phyloP scores from a whole-genome alignment of 495 filamentous ascomycete genomes.

The Penicillium canescens region DNA sequence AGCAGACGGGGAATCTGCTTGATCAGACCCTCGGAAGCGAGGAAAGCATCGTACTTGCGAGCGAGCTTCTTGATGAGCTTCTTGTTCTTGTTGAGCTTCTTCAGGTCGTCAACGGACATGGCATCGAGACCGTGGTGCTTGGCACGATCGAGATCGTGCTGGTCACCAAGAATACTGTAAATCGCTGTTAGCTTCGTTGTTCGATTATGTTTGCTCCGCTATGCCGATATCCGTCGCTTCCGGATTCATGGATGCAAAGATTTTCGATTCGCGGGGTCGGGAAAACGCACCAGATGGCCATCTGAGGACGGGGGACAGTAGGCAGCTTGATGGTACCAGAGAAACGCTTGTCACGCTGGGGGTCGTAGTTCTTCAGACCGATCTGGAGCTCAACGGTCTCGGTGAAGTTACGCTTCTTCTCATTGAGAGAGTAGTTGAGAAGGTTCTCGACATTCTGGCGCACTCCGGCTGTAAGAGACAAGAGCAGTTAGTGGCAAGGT shows the following conservation, averaged over 20 bases:
- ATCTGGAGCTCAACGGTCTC: conserved; percentile 92
- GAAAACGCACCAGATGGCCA: conserved; percentile 79
- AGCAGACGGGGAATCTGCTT: conserved; percentile 99
- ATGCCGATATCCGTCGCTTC: neutral
- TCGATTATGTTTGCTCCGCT: neutral
- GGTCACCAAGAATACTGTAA: conserved; percentile 89
- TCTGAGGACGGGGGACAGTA: conserved; percentile 84
- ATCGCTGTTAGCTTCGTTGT: neutral
- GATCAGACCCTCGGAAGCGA: conserved; percentile 93
- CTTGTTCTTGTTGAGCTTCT: conserved; percentile 99
- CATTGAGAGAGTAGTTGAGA: conserved; percentile 90
- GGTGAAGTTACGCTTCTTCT: conserved; percentile 99
- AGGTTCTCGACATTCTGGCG: conserved; percentile 88
- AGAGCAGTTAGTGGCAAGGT: conserved; percentile 23
- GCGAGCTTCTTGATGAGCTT: conserved; percentile 99
- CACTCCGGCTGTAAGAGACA: conserved; percentile 76
- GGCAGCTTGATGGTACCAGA: conserved; percentile 96
- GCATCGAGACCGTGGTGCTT: conserved; percentile 97
- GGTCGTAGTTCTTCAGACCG: conserved; percentile 99
- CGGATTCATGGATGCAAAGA: neutral
- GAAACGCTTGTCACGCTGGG: conserved; percentile 99
- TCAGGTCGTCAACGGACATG: conserved; percentile 96
- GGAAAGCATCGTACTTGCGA: conserved; percentile 99
- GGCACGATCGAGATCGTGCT: conserved; percentile 99
- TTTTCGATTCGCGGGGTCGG: neutral